Evolutionary conservation across 768 basidiomycete genomes (phyloP).

Genomic region (Lactarius quietus): DNA sequence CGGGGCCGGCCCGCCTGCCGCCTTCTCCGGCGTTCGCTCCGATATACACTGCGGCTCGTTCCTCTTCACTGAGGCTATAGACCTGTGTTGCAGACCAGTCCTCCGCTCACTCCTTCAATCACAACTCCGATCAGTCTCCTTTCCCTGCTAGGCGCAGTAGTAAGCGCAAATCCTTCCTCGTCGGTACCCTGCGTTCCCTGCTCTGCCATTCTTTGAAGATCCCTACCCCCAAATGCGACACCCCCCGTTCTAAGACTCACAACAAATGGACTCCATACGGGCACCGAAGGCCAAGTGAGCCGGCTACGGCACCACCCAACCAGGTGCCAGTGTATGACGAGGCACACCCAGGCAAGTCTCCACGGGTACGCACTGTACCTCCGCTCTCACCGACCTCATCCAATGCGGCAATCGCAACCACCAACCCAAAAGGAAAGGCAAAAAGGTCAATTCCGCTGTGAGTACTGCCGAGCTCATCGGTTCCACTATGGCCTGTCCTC

Average conservation of each 20-base stretch:
- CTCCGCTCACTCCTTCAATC: conserved; percentile 2
- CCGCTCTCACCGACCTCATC: too few relatives aligned
- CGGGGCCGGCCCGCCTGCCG: too few relatives aligned
- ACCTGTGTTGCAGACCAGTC: conserved; percentile 3
- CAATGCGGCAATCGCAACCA: too few relatives aligned
- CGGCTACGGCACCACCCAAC: background rate
- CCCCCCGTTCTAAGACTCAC: background rate
- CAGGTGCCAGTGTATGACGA: too few relatives aligned
- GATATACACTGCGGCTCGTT: too few relatives aligned
- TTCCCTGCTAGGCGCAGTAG: conserved; percentile 16
- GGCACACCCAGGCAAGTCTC: too few relatives aligned
- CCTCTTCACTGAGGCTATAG: too few relatives aligned
- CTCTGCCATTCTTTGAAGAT: background rate
- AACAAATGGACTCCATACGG: conserved; percentile 16
- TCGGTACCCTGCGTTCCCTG: conserved; percentile 16
- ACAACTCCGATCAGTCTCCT: conserved; percentile 16
- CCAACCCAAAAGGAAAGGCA: too few relatives aligned
- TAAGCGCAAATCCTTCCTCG: too few relatives aligned
- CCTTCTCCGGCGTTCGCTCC: too few relatives aligned
- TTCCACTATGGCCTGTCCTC: background rate
- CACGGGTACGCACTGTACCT: too few relatives aligned
- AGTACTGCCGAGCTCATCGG: background rate
- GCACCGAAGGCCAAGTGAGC: conserved; percentile 12
- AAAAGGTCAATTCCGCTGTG: background rate
- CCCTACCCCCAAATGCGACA: background rate